Conservation (phyloP, 495 filamentous ascomycete species). For the Penicillium bialowiezense region DNA sequence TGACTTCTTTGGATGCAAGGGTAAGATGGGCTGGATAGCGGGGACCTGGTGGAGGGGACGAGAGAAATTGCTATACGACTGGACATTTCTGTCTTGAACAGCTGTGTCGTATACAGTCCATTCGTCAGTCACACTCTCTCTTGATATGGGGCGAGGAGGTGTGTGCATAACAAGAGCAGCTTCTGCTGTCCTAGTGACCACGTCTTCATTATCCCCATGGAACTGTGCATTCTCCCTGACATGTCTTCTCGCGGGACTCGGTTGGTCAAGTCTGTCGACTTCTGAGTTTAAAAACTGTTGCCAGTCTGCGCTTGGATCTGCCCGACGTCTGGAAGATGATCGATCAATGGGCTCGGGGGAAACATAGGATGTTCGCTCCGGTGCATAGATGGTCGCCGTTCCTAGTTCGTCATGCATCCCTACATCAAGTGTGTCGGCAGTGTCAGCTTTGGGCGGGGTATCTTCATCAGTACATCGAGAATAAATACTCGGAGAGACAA, state of each 20-base stretch:
- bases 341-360: slow-evolving; percentile 24
- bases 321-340: background rate
- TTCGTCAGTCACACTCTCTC: background rate
- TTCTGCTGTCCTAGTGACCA: slow-evolving; percentile 15
- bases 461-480: slow-evolving; percentile 52
- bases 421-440: slow-evolving; percentile 3
- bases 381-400: slow-evolving; percentile 45
- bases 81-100: slow-evolving; percentile 6
- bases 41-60: slow-evolving; percentile 35
- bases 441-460: slow-evolving; percentile 26
- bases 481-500: slow-evolving; percentile 53
- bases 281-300: slow-evolving; percentile 49
- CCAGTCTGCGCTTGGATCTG: slow-evolving; percentile 39
- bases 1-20: slow-evolving; percentile 14
- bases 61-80: slow-evolving; percentile 34
- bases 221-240: slow-evolving; percentile 61
- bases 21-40: slow-evolving; percentile 26
- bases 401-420: slow-evolving; percentile 29
- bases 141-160: background rate
- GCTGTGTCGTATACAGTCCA: slow-evolving; percentile 4
- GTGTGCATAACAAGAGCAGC: background rate
- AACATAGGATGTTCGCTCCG: slow-evolving; percentile 37
- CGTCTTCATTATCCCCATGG: slow-evolving; percentile 39
- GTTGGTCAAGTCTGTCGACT: slow-evolving; percentile 36
- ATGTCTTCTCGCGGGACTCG: slow-evolving; percentile 43